Percentiles rank a stretch among this genome's conserved stretches.
phyloP scores from a whole-genome alignment of 148 eudicot genomes.

The Rhododendron ferrugineum region DNA sequence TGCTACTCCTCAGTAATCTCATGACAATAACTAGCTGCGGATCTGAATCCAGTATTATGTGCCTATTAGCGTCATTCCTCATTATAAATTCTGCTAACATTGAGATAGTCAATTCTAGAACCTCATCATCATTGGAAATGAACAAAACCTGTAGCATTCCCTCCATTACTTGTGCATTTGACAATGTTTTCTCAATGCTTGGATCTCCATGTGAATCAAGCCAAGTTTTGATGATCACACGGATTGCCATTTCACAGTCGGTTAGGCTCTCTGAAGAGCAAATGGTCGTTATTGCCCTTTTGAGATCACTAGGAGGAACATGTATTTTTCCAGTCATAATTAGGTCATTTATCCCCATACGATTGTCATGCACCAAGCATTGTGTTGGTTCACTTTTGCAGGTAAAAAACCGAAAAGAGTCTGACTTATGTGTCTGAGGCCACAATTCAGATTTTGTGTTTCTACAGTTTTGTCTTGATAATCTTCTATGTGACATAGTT shows the following conservation, averaged over 20 bases:
- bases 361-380: not conserved
- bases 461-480: conserved; percentile 24
- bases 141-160: conserved; percentile 42
- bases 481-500: conserved; percentile 13
- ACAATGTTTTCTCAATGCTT: conserved; percentile 17
- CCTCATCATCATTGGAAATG: conserved; percentile 38
- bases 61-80: conserved; percentile 24
- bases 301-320: conserved; percentile 17
- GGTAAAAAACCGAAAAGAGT: conserved; percentile 19
- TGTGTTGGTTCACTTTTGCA: conserved; percentile 27
- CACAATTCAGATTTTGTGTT: conserved; percentile 15
- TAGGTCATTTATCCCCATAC: conserved; percentile 2
- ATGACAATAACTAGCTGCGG: conserved; percentile 32
- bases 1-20: conserved; percentile 32
- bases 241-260: conserved; percentile 39
- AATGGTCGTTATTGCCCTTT: conserved; percentile 21
- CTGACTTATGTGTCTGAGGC: conserved; percentile 21
- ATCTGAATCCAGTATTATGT: conserved; percentile 26
- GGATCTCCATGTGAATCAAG: conserved; percentile 24
- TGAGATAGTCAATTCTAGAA: conserved; percentile 40
- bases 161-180: conserved; percentile 28
- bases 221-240: conserved; percentile 36
- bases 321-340: conserved; percentile 2
- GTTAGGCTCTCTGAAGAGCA: conserved; percentile 31
- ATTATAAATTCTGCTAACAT: conserved; percentile 33